phyloP scores from a whole-genome alignment of 1,284 basidiomycete species.

The Phylloboletellus chloephorus region DNA sequence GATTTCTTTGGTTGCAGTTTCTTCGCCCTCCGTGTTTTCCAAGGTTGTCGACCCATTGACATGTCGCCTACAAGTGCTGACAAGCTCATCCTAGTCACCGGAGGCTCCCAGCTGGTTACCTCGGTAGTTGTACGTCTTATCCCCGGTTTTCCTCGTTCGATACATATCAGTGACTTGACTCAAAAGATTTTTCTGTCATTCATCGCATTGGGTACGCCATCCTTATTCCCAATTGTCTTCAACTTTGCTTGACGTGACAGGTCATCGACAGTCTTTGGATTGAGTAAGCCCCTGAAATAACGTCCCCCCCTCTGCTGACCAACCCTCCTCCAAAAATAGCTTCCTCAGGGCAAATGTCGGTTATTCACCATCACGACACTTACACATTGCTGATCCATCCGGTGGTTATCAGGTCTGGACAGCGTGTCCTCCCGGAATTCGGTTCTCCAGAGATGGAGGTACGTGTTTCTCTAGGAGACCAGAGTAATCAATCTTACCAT shows the following conservation, averaged over 20 bases:
- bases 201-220: constrained; percentile 20
- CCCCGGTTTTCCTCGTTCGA: not conserved
- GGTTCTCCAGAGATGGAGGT: constrained; percentile 22
- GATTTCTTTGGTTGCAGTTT: constrained; percentile 24
- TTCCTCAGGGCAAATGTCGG: constrained; percentile 28
- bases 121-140: constrained; percentile 17
- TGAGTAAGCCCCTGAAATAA: constrained; percentile 22
- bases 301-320: not conserved
- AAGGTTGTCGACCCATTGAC: constrained; percentile 16
- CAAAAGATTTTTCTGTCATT: constrained; percentile 20
- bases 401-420: constrained; percentile 15
- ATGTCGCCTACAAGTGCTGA: constrained; percentile 1
- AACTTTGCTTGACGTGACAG: constrained; percentile 14
- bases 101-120: constrained; percentile 12
- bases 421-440: constrained; percentile 23
- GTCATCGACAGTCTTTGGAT: constrained; percentile 27
- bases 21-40: constrained; percentile 33
- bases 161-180: not conserved
- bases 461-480: constrained; percentile 1
- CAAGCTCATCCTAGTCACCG: constrained; percentile 16
- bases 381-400: constrained; percentile 8
- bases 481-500: not conserved
- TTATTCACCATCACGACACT: not conserved
- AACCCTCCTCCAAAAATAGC: constrained; percentile 12
- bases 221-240: not conserved